phyloP scores from a whole-genome alignment of 208 protist genomes.

The Blastocrithidia nonstop region DNA sequence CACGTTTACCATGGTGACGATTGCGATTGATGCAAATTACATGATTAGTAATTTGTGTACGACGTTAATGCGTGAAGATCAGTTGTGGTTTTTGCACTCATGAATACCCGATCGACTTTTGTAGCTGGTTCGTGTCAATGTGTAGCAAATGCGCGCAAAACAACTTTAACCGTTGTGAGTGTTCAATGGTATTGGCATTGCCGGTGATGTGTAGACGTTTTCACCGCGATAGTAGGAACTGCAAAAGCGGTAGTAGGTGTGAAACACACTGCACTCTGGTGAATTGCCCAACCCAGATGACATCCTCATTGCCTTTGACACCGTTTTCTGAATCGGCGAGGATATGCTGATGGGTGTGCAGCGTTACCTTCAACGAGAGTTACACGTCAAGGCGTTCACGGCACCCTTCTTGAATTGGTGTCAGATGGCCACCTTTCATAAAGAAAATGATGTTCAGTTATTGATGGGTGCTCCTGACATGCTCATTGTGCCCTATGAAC shows the following conservation, averaged over 20 bases:
- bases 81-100: slow-evolving; percentile 74
- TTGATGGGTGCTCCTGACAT: slow-evolving; percentile 67
- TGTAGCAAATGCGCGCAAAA: slow-evolving; percentile 35
- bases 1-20: slow-evolving; percentile 5
- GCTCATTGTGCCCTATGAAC: slow-evolving; percentile 62
- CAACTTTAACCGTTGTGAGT: slow-evolving; percentile 72
- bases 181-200: slow-evolving; percentile 65
- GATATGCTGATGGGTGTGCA: slow-evolving; percentile 67
- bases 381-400: slow-evolving; percentile 48
- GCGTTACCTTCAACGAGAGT: slow-evolving; percentile 47
- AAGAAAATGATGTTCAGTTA: slow-evolving; percentile 53
- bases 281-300: slow-evolving; percentile 18
- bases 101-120: slow-evolving; percentile 49
- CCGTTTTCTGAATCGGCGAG: slow-evolving; percentile 36
- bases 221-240: slow-evolving; percentile 40
- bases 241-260: slow-evolving; percentile 33
- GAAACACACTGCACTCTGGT: slow-evolving; percentile 40
- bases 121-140: slow-evolving; percentile 39
- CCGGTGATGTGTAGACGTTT: slow-evolving; percentile 69
- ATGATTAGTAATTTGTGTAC: slow-evolving; percentile 46
- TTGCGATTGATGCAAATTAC: slow-evolving; percentile 65
- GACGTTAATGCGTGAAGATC: slow-evolving; percentile 34
- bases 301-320: slow-evolving; percentile 57
- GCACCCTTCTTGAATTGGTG: slow-evolving; percentile 78
- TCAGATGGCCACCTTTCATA: slow-evolving; percentile 69